These are phyloP conservation scores for Colletotrichum sp. DNA, from an alignment of 2,329 filamentous ascomycete species.

Conservation along the genomic window DNA sequence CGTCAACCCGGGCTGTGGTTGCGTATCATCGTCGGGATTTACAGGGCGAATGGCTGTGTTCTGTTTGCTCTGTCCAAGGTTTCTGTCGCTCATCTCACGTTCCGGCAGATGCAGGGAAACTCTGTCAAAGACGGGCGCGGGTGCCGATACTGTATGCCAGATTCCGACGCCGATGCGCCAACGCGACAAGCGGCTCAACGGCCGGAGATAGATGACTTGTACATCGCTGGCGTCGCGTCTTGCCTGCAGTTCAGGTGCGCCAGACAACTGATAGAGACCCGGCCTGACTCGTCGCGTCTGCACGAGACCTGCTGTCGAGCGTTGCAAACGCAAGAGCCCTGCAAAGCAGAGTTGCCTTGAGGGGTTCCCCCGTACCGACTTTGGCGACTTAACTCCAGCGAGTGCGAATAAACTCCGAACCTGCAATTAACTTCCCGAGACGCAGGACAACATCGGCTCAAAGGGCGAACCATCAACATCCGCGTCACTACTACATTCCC, in stretches of 20 bases:
- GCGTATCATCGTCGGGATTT: slow-evolving; percentile 3
- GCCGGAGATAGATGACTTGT: background rate
- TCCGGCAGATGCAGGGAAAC: background rate
- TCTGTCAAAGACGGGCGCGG: background rate
- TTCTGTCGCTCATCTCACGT: background rate
- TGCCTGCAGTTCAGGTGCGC: background rate
- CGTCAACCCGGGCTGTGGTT: background rate
- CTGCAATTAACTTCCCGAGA: background rate
- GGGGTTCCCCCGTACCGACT: background rate
- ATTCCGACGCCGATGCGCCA: background rate
- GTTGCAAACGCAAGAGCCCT: background rate
- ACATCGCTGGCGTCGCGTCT: background rate
- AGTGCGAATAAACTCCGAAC: background rate
- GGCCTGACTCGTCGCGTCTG: background rate
- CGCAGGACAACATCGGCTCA: background rate
- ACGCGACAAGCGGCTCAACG: background rate
- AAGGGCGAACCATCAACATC: background rate
- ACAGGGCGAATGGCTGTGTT: background rate
- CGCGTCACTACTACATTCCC: background rate
- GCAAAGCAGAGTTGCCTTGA: background rate
- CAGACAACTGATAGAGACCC: background rate
- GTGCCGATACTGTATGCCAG: background rate
- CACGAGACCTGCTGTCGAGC: background rate
- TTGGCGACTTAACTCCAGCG: background rate
- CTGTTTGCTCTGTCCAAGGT: background rate